These are phyloP conservation scores for Yamadazyma nakazawae DNA, from an alignment of 805 yeast species.

Conservation along the genomic window DNA sequence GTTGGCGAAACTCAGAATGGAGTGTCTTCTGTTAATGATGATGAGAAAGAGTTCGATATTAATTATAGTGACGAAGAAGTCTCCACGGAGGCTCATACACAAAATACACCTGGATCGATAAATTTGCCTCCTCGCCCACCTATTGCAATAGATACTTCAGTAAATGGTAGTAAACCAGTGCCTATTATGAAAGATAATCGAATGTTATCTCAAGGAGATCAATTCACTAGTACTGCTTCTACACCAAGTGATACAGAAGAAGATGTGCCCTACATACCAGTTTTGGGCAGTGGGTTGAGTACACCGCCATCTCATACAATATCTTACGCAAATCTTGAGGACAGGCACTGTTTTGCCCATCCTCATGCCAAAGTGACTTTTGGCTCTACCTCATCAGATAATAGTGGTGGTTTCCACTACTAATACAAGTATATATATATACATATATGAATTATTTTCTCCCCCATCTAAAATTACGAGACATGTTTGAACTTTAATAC, in stretches of 20 bases:
- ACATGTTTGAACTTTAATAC: background rate
- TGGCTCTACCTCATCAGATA: conserved; percentile 8
- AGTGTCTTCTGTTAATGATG: background rate
- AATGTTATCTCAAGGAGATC: background rate
- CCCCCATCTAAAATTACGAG: background rate
- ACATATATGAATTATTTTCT: no score
- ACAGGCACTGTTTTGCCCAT: conserved; percentile 41
- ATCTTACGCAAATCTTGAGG: conserved; percentile 25
- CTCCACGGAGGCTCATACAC: background rate
- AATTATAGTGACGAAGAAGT: conserved; percentile 28
- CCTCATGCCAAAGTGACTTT: conserved; percentile 38
- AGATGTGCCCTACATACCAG: conserved; percentile 26
- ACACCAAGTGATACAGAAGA: conserved; percentile 21
- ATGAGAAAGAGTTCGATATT: conserved; percentile 30
- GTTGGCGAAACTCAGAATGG: background rate
- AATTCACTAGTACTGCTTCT: background rate
- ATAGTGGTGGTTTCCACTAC: conserved; percentile 1
- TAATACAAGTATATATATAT: background rate
- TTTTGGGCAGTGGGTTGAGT: conserved; percentile 26
- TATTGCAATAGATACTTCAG: background rate
- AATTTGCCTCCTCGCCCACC: background rate
- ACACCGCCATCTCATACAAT: conserved; percentile 27
- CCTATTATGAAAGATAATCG: background rate
- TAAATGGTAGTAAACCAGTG: background rate
- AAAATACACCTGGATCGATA: background rate